These are phyloP conservation scores for Ramaria sp. DNA, from an alignment of 768 basidiomycete genomes.

Conservation along the genomic window DNA sequence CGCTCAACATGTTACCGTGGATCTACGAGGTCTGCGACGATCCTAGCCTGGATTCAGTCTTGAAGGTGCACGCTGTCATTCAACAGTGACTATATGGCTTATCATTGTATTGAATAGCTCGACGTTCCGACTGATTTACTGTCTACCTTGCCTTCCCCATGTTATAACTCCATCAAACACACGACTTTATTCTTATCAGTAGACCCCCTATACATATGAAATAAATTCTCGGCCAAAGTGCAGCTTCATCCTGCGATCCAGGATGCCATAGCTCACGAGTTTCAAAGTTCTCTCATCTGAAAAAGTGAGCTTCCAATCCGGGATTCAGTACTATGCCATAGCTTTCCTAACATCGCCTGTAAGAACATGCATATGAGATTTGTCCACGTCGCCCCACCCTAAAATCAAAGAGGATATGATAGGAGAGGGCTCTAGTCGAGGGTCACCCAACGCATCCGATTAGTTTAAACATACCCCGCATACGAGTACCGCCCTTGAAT, in stretches of 20 bases:
- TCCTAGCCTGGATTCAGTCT: neutral
- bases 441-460: constrained; percentile 53
- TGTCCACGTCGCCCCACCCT: constrained; percentile 21
- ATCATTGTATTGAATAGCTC: neutral
- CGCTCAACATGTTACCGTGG: constrained; percentile 42
- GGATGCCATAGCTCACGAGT: neutral
- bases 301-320: neutral
- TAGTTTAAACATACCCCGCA: constrained; percentile 9
- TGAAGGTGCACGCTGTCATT: neutral
- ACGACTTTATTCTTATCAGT: neutral
- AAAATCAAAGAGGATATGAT: constrained; percentile 37
- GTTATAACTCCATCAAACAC: neutral
- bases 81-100: neutral
- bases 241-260: constrained; percentile 10
- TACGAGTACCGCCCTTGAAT: neutral
- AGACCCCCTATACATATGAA: constrained; percentile 31
- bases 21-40: constrained; percentile 23
- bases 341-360: neutral
- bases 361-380: neutral
- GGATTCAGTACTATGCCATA: neutral
- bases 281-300: neutral
- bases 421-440: constrained; percentile 54
- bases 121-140: neutral
- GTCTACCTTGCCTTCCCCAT: neutral
- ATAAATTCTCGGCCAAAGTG: constrained; percentile 30